phyloP scores from a whole-genome alignment of 495 filamentous ascomycete genomes.

The Evernia prunastri region DNA sequence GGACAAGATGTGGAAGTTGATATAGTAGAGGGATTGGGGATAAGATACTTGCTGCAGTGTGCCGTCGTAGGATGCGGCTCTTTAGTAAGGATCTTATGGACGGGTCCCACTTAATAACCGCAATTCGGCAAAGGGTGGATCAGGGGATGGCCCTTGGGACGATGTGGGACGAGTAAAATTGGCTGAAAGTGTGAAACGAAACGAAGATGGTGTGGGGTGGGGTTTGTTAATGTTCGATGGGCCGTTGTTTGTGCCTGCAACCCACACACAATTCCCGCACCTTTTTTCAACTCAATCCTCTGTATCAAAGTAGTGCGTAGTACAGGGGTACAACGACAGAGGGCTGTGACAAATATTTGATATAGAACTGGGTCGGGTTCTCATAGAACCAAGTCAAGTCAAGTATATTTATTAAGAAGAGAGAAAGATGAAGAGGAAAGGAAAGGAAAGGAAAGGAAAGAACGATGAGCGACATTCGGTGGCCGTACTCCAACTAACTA shows the following conservation, averaged over 20 bases:
- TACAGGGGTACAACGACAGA: too few species aligned
- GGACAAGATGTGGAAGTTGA: too few species aligned
- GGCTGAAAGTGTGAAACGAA: constrained; percentile 13
- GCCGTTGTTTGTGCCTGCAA: constrained; percentile 2
- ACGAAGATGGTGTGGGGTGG: constrained; percentile 11
- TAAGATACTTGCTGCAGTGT: constrained; percentile 7
- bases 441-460: background rate
- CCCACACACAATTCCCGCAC: too few species aligned
- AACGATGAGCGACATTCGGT: constrained; percentile 5
- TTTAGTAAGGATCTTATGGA: constrained; percentile 15
- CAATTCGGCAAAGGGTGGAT: constrained; percentile 20
- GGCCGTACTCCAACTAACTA: too few species aligned
- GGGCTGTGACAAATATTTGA: too few species aligned
- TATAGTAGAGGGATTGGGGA: background rate
- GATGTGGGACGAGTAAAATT: constrained; percentile 13
- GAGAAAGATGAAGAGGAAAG: background rate
- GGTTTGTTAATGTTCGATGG: background rate
- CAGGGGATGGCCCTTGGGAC: constrained; percentile 3
- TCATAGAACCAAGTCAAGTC: background rate
- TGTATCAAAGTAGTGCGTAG: too few species aligned
- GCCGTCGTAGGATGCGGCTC: constrained; percentile 18
- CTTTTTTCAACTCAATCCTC: background rate
- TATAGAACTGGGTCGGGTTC: too few species aligned
- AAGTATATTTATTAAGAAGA: background rate
- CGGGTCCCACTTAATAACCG: constrained; percentile 19